Conservation (phyloP, 257 asterid genomes). For the Knoxia roxburghii region DNA sequence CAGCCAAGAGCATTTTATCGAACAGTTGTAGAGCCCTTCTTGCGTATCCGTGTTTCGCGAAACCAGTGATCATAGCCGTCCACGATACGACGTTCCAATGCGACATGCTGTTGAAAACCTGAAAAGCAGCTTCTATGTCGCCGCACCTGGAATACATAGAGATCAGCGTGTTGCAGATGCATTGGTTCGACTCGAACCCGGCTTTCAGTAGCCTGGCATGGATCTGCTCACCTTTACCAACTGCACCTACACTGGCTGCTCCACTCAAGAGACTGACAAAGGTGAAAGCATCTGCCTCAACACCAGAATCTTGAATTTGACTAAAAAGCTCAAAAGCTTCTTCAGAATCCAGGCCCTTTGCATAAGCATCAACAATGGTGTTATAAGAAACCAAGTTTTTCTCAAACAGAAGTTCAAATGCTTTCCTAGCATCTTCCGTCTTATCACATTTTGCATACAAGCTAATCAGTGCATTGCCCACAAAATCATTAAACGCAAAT, state of each 20-base stretch:
- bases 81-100: conserved; percentile 63
- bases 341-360: conserved; percentile 35
- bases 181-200: conserved; percentile 45
- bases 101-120: conserved; percentile 47
- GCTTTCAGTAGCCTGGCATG: conserved; percentile 75
- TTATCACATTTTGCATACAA: conserved; percentile 68
- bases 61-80: conserved; percentile 89
- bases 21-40: conserved; percentile 51
- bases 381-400: conserved; percentile 76
- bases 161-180: conserved; percentile 68
- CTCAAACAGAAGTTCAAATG: conserved; percentile 71
- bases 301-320: conserved; percentile 39
- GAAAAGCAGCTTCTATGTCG: conserved; percentile 67
- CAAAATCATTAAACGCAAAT: conserved; percentile 57
- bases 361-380: conserved; percentile 54
- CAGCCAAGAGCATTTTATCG: conserved; percentile 47
- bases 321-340: conserved; percentile 55
- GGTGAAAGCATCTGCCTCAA: conserved; percentile 69
- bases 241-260: conserved; percentile 89
- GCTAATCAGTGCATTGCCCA: conserved; percentile 80
- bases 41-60: conserved; percentile 83
- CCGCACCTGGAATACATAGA: conserved; percentile 95
- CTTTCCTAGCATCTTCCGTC: conserved; percentile 72
- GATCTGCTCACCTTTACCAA: conserved; percentile 82
- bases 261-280: conserved; percentile 89